These are phyloP conservation scores for Cutaneotrichosporon sp. DNA, from an alignment of 1,284 basidiomycete genomes.

Conservation along the genomic window DNA sequence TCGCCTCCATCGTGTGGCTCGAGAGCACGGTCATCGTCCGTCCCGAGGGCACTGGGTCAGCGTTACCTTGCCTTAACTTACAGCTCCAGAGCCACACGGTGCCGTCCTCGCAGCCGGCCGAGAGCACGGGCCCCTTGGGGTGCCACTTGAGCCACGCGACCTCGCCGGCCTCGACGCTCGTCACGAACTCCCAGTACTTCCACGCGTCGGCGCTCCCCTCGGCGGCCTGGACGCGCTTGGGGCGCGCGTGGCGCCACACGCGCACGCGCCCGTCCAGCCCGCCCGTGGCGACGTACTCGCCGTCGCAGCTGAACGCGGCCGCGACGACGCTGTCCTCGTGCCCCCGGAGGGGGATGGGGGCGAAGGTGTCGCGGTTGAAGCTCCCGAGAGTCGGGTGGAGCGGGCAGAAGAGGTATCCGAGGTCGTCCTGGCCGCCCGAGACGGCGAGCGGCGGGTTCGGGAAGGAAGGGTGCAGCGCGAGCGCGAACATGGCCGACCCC, in stretches of 20 bases:
- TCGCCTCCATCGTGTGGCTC: conserved; percentile 81
- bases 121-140: conserved; percentile 84
- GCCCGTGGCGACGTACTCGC: conserved; percentile 88
- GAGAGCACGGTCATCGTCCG: conserved; percentile 95
- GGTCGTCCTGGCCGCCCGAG: conserved; percentile 93
- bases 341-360: conserved; percentile 80
- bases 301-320: conserved; percentile 79
- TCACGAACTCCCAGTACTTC: conserved; percentile 88
- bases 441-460: conserved; percentile 81
- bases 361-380: conserved; percentile 64
- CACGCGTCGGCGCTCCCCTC: conserved; percentile 52
- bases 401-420: conserved; percentile 78
- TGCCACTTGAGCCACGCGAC: conserved; percentile 97
- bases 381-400: conserved; percentile 27
- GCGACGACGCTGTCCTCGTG: conserved; percentile 89
- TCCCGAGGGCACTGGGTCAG: conserved; percentile 76
- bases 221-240: conserved; percentile 6
- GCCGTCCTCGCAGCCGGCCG: conserved; percentile 89
- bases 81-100: conserved; percentile 98
- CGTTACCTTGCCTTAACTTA: conserved; percentile 47
- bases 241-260: conserved; percentile 75
- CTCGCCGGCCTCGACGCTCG: conserved; percentile 91
- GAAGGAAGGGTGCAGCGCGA: conserved; percentile 69
- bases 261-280: conserved; percentile 96
- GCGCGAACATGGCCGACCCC: conserved; percentile 73